These are phyloP conservation scores for Anisogramma anomala DNA, from an alignment of 2,329 filamentous ascomycete species.

Conservation along the genomic window DNA sequence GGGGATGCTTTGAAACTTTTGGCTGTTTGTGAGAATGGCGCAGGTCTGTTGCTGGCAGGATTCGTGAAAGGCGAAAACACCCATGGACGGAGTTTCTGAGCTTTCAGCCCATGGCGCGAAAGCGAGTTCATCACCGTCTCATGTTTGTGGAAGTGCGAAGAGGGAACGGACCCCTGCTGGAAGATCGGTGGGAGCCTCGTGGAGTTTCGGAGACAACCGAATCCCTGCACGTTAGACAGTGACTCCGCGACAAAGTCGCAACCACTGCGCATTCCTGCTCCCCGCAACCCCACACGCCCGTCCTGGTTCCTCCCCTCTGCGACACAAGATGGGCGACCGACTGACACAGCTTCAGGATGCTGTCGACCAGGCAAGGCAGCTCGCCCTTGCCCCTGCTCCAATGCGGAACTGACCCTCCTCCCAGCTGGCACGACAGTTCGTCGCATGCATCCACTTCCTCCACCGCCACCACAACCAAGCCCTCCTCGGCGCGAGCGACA, in stretches of 20 bases:
- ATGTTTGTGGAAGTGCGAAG: not conserved
- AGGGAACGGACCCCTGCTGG: too few relatives aligned
- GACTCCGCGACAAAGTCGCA: not conserved
- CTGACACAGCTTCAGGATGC: slow-evolving; percentile 78
- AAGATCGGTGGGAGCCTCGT: too few relatives aligned
- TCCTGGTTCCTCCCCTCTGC: slow-evolving; percentile 6
- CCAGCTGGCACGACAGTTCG: slow-evolving; percentile 57
- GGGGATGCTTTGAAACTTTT: slow-evolving; percentile 5
- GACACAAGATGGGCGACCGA: slow-evolving; percentile 52
- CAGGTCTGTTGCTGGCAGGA: too few relatives aligned
- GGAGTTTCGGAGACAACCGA: too few relatives aligned
- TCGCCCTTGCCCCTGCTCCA: not conserved
- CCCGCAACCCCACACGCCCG: not conserved
- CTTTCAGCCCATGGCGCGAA: slow-evolving; percentile 8
- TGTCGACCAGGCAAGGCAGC: slow-evolving; percentile 58
- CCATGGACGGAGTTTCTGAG: slow-evolving; percentile 1
- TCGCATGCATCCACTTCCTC: slow-evolving; percentile 55
- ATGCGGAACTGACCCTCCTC: not conserved
- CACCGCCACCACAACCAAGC: slow-evolving; percentile 58
- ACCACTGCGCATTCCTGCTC: not conserved
- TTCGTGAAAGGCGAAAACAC: not conserved
- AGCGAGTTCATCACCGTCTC: slow-evolving; percentile 12
- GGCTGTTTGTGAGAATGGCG: not conserved
- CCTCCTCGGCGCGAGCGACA: slow-evolving; percentile 44
- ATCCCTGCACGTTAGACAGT: too few relatives aligned